These are phyloP conservation scores for Erodium maritimum DNA, from an alignment of 345 rosid genomes.

Conservation along the genomic window DNA sequence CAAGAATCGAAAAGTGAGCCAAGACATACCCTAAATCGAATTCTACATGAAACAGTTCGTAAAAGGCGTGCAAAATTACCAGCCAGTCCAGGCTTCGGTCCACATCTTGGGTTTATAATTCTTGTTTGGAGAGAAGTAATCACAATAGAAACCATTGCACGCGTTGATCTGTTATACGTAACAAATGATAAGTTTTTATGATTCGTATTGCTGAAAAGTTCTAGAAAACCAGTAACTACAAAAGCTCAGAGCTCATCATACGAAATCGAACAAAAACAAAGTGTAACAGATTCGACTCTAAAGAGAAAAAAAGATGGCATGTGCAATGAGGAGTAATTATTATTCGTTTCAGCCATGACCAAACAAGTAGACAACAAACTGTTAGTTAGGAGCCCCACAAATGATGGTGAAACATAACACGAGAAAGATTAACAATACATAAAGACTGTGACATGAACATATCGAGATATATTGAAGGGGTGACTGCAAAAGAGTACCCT, in stretches of 20 bases:
- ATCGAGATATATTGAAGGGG: background rate
- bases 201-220: background rate
- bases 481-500: too few species aligned
- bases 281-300: background rate
- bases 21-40: background rate
- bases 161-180: slow-evolving; percentile 46
- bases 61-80: slow-evolving; percentile 27
- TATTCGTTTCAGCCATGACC: background rate
- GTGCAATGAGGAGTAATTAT: background rate
- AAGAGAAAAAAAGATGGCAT: background rate
- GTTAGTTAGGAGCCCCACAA: slow-evolving; percentile 14
- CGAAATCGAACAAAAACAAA: background rate
- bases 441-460: background rate
- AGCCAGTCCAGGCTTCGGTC: slow-evolving; percentile 95
- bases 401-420: slow-evolving; percentile 4
- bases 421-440: slow-evolving; percentile 3
- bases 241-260: background rate
- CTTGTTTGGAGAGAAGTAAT: slow-evolving; percentile 49
- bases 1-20: background rate
- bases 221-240: background rate
- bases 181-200: background rate
- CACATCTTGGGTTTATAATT: slow-evolving; percentile 76
- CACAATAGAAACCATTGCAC: slow-evolving; percentile 90
- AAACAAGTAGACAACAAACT: slow-evolving; percentile 8
- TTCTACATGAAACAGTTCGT: background rate